A percentile compares a stretch with the other conserved stretches of the same genome.
These are phyloP conservation scores for Coccomyxa sp. DNA, from an alignment of 139 green algal species.

Conservation along the genomic window DNA sequence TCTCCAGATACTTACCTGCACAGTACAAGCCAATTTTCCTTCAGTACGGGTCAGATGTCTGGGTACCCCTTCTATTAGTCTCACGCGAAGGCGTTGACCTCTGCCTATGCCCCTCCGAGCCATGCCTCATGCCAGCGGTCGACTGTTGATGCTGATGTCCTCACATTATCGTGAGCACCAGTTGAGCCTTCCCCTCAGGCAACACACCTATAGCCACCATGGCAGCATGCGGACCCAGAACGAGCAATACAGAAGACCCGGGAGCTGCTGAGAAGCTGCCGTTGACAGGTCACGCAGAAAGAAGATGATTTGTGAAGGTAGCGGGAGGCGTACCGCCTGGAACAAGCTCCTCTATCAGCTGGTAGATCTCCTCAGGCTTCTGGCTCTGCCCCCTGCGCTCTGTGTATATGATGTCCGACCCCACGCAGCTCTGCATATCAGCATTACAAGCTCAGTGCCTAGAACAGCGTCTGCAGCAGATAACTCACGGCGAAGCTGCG, in stretches of 20 bases:
- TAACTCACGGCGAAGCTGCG: no score
- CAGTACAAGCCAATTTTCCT: background rate
- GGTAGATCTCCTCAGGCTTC: constrained; percentile 96
- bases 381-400: constrained; percentile 89
- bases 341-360: constrained; percentile 88
- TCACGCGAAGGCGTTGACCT: background rate
- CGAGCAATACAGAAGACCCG: no score
- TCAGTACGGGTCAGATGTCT: no score
- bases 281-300: no score
- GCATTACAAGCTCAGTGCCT: background rate
- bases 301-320: background rate
- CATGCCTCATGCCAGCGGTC: background rate
- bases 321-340: constrained; percentile 49
- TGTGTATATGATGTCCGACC: constrained; percentile 80
- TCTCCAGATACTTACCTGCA: constrained; percentile 81
- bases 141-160: no score
- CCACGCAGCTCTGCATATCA: constrained; percentile 26
- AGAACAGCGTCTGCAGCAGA: background rate
- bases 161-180: no score
- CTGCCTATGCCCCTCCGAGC: background rate
- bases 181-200: no score
- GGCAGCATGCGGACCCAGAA: no score
- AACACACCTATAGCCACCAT: no score
- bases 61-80: no score
- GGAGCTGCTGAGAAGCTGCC: no score